Conservation (phyloP, 2,329 filamentous ascomycete species). For the Aureobasidium leucospermi region DNA sequence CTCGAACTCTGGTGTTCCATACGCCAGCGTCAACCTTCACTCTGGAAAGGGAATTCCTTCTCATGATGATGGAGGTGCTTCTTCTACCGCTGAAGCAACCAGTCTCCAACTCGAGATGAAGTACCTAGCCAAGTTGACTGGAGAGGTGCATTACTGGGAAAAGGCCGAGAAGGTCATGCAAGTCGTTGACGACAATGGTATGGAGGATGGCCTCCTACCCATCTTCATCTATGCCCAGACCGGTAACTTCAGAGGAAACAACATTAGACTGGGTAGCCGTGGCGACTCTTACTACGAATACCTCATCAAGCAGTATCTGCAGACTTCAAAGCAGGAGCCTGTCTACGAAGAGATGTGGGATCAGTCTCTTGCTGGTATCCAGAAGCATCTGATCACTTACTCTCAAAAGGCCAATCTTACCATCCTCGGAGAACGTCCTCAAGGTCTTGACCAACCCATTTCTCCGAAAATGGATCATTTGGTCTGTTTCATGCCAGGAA, state of each 20-base stretch:
- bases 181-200: conserved; percentile 74
- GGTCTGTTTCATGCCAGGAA: conserved; percentile 95
- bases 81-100: conserved; percentile 88
- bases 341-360: conserved; percentile 92
- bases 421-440: conserved; percentile 79
- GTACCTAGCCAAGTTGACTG: conserved; percentile 89
- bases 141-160: conserved; percentile 88
- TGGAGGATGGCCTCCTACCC: conserved; percentile 75
- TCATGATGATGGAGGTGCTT: conserved; percentile 77
- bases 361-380: conserved; percentile 73
- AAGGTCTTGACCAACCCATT: conserved; percentile 58
- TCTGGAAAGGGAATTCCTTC: conserved; percentile 69
- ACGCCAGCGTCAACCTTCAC: conserved; percentile 81
- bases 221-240: conserved; percentile 79
- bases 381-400: conserved; percentile 88
- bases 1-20: conserved; percentile 77
- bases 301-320: conserved; percentile 94
- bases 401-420: conserved; percentile 73
- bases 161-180: conserved; percentile 87
- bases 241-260: conserved; percentile 72
- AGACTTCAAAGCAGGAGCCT: conserved; percentile 78
- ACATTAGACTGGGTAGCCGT: conserved; percentile 85
- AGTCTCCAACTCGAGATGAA: conserved; percentile 95
- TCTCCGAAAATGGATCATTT: conserved; percentile 96
- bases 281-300: conserved; percentile 99